Evolutionary conservation across 2,329 filamentous ascomycete genomes (phyloP).

Genomic region (Trichophyton simii): DNA sequence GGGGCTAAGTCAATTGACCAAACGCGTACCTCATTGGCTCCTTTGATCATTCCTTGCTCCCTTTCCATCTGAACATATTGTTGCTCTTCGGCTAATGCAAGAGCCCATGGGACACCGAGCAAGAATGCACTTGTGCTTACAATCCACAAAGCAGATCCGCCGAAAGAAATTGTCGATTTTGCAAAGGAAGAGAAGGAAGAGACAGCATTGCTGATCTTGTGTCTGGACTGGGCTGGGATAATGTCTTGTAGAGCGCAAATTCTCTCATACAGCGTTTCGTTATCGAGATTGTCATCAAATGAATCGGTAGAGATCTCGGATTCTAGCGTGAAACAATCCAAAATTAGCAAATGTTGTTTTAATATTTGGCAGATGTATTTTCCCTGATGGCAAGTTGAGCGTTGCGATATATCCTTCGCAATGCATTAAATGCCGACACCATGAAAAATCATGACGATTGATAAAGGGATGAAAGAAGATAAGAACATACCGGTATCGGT

Average conservation of each 20-base stretch:
- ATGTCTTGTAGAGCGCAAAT: constrained; percentile 63
- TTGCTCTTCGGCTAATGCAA: constrained; percentile 92
- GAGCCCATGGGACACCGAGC: constrained; percentile 81
- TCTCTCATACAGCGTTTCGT: constrained; percentile 53
- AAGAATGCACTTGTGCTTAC: constrained; percentile 80
- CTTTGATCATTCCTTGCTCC: constrained; percentile 91
- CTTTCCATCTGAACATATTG: constrained; percentile 95
- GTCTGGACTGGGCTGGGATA: constrained; percentile 58
- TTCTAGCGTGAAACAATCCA: constrained; percentile 37
- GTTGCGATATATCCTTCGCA: not conserved
- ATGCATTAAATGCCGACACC: not conserved
- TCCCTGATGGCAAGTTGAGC: too few species aligned
- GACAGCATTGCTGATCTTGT: constrained; percentile 50
- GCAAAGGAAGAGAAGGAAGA: constrained; percentile 34
- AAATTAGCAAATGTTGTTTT: not conserved
- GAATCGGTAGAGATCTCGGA: constrained; percentile 76
- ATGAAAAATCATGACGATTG: not conserved
- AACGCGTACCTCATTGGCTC: constrained; percentile 59
- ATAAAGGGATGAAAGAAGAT: not conserved
- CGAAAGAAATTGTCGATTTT: constrained; percentile 44
- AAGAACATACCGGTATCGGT: constrained; percentile 65
- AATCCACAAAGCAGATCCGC: constrained; percentile 82
- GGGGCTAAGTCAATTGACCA: too few species aligned
- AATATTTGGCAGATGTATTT: not conserved
- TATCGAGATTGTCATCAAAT: constrained; percentile 49